phyloP scores from a whole-genome alignment of 345 rosid species.

The Linum tenue region DNA sequence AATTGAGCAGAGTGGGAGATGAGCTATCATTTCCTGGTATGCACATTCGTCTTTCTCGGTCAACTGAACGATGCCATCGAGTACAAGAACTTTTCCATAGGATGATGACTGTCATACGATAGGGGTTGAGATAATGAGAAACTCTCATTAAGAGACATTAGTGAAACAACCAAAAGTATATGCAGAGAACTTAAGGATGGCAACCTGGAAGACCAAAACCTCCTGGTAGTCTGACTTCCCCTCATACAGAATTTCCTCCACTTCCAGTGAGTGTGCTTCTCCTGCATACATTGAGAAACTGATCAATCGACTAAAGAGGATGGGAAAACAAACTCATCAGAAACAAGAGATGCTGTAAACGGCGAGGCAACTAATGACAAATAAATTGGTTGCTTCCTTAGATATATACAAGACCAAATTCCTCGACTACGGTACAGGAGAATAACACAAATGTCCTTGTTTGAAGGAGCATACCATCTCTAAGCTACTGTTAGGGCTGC shows the following conservation, averaged over 20 bases:
- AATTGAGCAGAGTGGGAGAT: slow-evolving; percentile 88
- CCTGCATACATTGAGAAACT: slow-evolving; percentile 33
- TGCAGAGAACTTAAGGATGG: slow-evolving; percentile 2
- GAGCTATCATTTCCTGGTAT: slow-evolving; percentile 98
- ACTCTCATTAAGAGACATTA: slow-evolving; percentile 1
- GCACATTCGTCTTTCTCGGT: slow-evolving; percentile 97
- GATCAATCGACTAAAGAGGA: neutral
- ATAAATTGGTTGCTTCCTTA: neutral
- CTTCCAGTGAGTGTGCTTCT: slow-evolving; percentile 91
- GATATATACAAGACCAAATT: too few relatives aligned
- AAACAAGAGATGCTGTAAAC: neutral
- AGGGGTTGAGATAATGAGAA: neutral
- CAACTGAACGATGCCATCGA: slow-evolving; percentile 89
- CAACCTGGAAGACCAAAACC: slow-evolving; percentile 84
- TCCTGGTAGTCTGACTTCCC: slow-evolving; percentile 86
- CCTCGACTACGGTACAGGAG: too few relatives aligned
- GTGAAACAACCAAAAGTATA: slow-evolving; percentile 1
- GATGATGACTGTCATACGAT: slow-evolving; percentile 45
- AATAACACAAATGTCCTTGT: neutral
- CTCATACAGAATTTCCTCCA: slow-evolving; percentile 55
- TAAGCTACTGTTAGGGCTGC: too few relatives aligned
- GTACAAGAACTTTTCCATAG: slow-evolving; percentile 95
- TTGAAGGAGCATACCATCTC: too few relatives aligned
- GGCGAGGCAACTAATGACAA: neutral
- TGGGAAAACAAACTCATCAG: neutral